Base-by-base conservation (phyloP, 371 early-diverging fungal genomes). In the Mortierella sp. region DNA sequence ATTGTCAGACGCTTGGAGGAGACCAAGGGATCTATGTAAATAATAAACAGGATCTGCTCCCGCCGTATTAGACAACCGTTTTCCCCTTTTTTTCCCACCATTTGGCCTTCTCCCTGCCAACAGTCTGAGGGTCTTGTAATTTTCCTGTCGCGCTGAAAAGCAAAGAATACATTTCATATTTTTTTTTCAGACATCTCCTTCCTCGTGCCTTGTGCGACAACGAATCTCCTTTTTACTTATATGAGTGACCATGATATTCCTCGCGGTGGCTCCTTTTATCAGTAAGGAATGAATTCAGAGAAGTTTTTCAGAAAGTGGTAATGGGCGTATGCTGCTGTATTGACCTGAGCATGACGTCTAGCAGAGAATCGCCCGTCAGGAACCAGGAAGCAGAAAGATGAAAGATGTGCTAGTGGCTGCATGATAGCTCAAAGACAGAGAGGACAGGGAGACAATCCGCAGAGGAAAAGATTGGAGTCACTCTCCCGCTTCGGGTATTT, bases 1-100 rank as follows among this genome's bases (percentile, higher is more conserved):
- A 93, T 95, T 76, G 93, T 95, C 71, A 92, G 92, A 82, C 91
- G 92, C 68, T 83, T 95, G 76, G 94, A 94, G 84, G 88, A 91
- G 86, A 86, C 87, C 78, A 86, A 86, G 87, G 87, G 87, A 79
- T 86, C 87, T 73, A 86, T 86, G 87, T 86, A 86, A 82, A 77
- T 32, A 58, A 74, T 74, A 27, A 74, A 29, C 32, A 35, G 55
- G 72, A 49, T 27, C 51, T 63, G 35, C 35, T 63, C 35, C 21
- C 63, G 35, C 35, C 43, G 54, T 49, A 70, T 70, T 48, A 43
- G 41, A 43, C 44, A 44, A 16, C 21, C 32, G 10, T 49, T 49
- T 63, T 14, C 44, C 24, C 29, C n/a, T 35, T 35, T 56, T 56
- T 41, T 27, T 41, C 11, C 6, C 35, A 38, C 46, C 11, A n/a